Evolutionary conservation across 306 rosid species (phyloP), one percentile per base, ranked within the genome.

Genomic region (Heteromeles arbutifolia): DNA sequence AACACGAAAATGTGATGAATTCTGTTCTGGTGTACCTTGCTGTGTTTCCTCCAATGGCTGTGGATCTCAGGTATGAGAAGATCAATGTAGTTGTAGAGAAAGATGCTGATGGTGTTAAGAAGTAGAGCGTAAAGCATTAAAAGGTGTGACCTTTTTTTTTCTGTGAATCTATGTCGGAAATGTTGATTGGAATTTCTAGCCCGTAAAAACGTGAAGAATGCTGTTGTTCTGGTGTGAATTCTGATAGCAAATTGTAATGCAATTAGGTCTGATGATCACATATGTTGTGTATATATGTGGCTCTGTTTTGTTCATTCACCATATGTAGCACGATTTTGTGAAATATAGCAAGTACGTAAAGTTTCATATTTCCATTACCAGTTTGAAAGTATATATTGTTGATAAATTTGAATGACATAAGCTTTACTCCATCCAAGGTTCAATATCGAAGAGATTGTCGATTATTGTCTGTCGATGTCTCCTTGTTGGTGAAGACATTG

Each of bases 11-110:
- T 56, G 63, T 11, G 15, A 39, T 56, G 43, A 53, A 67, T 57
- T 58, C 3, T 58, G 63, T 77, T 48, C 18, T 50, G 8, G 85
- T 70, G 22, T 74, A 66, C 62, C 80, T 73, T 6, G 69, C 22
- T 11, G 85, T 73, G 80, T 50, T 82, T 11, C 74, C 81, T 14
- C 70, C 59, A 45, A 73, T 82, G 43, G 41, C 81, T 77, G 31
- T 29, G 3, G 91, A 79, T 77, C 65, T 85, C 79, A 87, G 78
- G 87, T 92, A 92, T 59, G 89, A 89, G 65, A 86, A 87, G 73
- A 83, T 92, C 77, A 82, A 82, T 65, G 91, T 92, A 28, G 82
- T 89, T 71, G 91, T 86, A 74, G 93, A 85, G 75, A 83, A 86
- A 54, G 86, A 73, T 45, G 53, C 53, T 4, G 58, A 43, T 3